These are phyloP conservation scores for Alternaria longipes DNA, from an alignment of 2,329 filamentous ascomycete species.

Conservation along the genomic window DNA sequence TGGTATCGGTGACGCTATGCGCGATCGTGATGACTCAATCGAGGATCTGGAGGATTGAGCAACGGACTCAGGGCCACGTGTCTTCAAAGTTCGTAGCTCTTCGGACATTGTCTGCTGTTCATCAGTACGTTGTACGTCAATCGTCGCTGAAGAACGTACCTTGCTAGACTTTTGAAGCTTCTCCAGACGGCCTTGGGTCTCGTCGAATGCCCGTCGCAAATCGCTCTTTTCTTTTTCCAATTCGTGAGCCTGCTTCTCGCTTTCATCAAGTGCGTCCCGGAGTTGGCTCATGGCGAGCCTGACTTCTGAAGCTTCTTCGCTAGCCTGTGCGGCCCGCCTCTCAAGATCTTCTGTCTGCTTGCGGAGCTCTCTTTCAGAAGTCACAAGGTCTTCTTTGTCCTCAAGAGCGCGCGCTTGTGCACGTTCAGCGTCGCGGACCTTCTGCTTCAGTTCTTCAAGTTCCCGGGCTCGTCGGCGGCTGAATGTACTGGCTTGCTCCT, in stretches of 20 bases:
- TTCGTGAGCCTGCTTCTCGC: conserved; percentile 84
- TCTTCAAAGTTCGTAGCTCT: conserved; percentile 63
- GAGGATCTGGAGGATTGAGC: conserved; percentile 66
- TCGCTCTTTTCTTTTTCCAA: conserved; percentile 83
- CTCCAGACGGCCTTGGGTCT: conserved; percentile 78
- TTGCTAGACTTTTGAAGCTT: conserved; percentile 76
- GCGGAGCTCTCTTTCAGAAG: conserved; percentile 77
- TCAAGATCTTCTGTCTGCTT: conserved; percentile 80
- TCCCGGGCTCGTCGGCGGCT: conserved; percentile 81
- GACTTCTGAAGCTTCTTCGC: conserved; percentile 78
- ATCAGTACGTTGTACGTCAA: conserved; percentile 25
- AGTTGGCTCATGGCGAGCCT: conserved; percentile 79
- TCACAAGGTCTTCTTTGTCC: conserved; percentile 81
- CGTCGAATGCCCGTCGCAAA: conserved; percentile 78
- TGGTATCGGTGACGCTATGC: conserved; percentile 59
- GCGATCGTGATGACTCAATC: conserved; percentile 62
- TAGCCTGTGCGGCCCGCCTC: conserved; percentile 71
- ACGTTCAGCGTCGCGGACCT: conserved; percentile 82
- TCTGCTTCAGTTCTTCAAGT: conserved; percentile 82
- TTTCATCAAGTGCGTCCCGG: conserved; percentile 82
- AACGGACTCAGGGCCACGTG: conserved; percentile 54
- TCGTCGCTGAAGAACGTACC: conserved; percentile 35
- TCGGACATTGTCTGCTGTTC: conserved; percentile 61
- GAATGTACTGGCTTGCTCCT: conserved; percentile 85
- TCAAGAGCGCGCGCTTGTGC: conserved; percentile 74